Percentiles rank a stretch among this genome's conserved stretches.
These are phyloP conservation scores for Cerioporus squamosus DNA, from an alignment of 1,284 basidiomycete genomes.

Conservation along the genomic window DNA sequence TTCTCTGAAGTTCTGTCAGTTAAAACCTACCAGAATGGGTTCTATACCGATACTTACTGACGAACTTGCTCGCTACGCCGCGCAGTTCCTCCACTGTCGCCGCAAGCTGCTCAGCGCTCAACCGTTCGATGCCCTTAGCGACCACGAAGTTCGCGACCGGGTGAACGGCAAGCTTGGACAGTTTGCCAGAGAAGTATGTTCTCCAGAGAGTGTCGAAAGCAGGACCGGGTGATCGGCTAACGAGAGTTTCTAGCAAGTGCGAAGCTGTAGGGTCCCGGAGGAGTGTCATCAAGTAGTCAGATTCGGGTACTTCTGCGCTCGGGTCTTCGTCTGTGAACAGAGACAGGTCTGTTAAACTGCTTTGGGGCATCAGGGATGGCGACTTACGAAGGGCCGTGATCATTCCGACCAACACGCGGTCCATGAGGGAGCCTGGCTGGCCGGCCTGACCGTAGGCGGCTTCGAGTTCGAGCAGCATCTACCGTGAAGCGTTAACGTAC, in stretches of 20 bases:
- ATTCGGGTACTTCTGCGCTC: slow-evolving; percentile 43
- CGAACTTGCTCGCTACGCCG: slow-evolving; percentile 53
- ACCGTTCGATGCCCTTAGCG: slow-evolving; percentile 73
- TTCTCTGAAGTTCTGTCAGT: slow-evolving; percentile 42
- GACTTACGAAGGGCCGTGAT: slow-evolving; percentile 68
- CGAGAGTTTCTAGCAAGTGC: slow-evolving; percentile 82
- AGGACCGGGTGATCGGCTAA: slow-evolving; percentile 61
- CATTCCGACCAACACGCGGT: slow-evolving; percentile 80
- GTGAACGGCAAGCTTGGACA: slow-evolving; percentile 76
- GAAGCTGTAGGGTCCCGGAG: slow-evolving; percentile 87
- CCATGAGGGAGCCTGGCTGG: slow-evolving; percentile 76
- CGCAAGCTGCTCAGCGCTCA: slow-evolving; percentile 57
- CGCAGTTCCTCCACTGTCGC: slow-evolving; percentile 63
- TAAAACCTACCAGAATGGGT: slow-evolving; percentile 1
- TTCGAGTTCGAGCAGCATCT: slow-evolving; percentile 85
- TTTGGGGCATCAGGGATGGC: not conserved
- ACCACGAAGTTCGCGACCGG: slow-evolving; percentile 93
- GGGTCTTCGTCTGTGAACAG: slow-evolving; percentile 40
- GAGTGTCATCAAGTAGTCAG: slow-evolving; percentile 80
- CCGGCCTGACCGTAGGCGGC: slow-evolving; percentile 64
- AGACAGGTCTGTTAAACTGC: not conserved
- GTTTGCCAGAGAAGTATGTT: slow-evolving; percentile 75
- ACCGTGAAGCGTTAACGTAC: not conserved
- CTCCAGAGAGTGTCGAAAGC: slow-evolving; percentile 76
- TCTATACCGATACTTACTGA: slow-evolving; percentile 49